A percentile compares a stretch with the other conserved stretches of the same genome.
These are phyloP conservation scores for Pneumocystis carinii DNA, from an alignment of 1,139 yeast genomes.

Conservation along the genomic window DNA sequence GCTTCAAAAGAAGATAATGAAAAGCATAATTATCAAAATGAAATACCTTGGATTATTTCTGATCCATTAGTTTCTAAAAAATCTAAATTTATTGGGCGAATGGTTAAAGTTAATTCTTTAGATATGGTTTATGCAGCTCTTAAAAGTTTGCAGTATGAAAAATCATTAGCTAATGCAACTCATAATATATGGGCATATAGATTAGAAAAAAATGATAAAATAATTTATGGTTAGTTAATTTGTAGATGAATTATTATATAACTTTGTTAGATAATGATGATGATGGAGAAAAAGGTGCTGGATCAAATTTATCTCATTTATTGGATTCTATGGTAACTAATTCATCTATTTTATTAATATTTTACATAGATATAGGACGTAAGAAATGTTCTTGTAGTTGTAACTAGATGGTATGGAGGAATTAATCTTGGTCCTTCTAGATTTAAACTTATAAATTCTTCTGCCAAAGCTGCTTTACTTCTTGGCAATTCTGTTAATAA, in stretches of 20 bases:
- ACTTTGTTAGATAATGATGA: conserved; percentile 64
- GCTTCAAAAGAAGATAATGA: background rate
- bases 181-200: conserved; percentile 87
- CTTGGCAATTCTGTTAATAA: conserved; percentile 37
- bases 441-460: conserved; percentile 80
- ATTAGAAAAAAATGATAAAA: conserved; percentile 37
- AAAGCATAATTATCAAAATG: background rate
- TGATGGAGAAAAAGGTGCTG: conserved; percentile 96
- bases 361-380: conserved; percentile 34
- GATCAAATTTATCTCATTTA: conserved; percentile 34
- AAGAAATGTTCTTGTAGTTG: conserved; percentile 76
- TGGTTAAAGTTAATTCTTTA: conserved; percentile 43
- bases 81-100: conserved; percentile 72
- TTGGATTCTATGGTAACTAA: conserved; percentile 19
- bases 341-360: background rate
- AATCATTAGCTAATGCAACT: conserved; percentile 48
- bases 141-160: conserved; percentile 33
- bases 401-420: conserved; percentile 91
- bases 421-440: conserved; percentile 80
- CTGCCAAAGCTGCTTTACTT: conserved; percentile 71
- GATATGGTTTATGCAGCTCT: conserved; percentile 48
- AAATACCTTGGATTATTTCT: conserved; percentile 45
- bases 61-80: conserved; percentile 71
- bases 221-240: conserved; percentile 15
- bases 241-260: background rate